Percentiles rank a stretch among this genome's conserved stretches.
These are phyloP conservation scores for Fusarium sp. DNA, from an alignment of 2,329 filamentous ascomycete genomes.

Conservation along the genomic window DNA sequence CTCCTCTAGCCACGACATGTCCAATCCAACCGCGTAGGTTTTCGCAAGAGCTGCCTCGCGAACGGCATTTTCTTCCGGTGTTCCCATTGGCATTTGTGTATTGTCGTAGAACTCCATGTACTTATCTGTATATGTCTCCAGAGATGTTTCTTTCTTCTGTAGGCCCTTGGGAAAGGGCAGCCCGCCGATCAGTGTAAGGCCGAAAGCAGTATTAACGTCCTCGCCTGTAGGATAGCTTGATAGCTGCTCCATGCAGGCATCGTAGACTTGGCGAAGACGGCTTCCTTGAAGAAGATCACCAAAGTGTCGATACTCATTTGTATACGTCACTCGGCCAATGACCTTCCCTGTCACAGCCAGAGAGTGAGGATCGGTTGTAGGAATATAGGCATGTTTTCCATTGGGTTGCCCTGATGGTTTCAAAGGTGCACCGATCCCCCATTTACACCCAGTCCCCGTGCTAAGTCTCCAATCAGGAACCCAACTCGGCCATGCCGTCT, in stretches of 20 bases:
- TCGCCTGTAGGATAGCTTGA: slow-evolving; percentile 30
- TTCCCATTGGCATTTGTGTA: slow-evolving; percentile 10
- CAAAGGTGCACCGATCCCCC: slow-evolving; percentile 28
- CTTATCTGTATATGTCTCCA: slow-evolving; percentile 24
- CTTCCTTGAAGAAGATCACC: slow-evolving; percentile 7
- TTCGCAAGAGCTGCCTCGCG: background rate
- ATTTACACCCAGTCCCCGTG: slow-evolving; percentile 33
- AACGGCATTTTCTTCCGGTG: background rate
- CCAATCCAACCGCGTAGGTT: slow-evolving; percentile 16
- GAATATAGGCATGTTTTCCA: slow-evolving; percentile 18
- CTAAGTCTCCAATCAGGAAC: slow-evolving; percentile 39
- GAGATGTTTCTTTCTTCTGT: background rate
- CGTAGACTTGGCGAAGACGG: slow-evolving; percentile 12
- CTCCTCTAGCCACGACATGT: slow-evolving; percentile 10
- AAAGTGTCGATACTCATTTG: slow-evolving; percentile 30
- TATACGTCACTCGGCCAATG: slow-evolving; percentile 21
- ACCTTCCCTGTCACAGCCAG: slow-evolving; percentile 21
- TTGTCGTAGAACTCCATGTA: slow-evolving; percentile 26
- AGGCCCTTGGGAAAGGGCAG: slow-evolving; percentile 1
- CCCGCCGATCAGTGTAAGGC: slow-evolving; percentile 22
- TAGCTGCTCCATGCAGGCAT: slow-evolving; percentile 17
- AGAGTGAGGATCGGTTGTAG: background rate
- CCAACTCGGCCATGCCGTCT: slow-evolving; percentile 37
- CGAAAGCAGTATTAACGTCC: slow-evolving; percentile 29
- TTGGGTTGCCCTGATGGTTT: background rate